phyloP scores from a whole-genome alignment of 129 eudicot species.

The Kitagawia praeruptora region DNA sequence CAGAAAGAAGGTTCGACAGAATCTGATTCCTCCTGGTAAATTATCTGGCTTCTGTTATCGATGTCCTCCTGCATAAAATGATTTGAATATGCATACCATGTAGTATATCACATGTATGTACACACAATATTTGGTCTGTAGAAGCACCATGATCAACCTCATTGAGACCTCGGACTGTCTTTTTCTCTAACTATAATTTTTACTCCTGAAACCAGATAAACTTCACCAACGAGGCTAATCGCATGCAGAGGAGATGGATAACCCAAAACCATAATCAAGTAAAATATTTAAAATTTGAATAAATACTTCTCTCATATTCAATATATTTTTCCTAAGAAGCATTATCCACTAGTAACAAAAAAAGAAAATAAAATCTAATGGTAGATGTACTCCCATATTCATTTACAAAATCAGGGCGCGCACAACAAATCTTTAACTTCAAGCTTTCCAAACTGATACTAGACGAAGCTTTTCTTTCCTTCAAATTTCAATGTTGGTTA shows the following conservation, averaged over 20 bases:
- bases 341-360: neutral
- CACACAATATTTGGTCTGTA: no score
- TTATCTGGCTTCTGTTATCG: neutral
- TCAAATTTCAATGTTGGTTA: constrained; percentile 15
- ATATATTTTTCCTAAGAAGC: neutral
- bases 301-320: neutral
- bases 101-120: neutral
- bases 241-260: neutral
- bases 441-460: neutral
- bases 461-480: constrained; percentile 3
- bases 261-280: neutral
- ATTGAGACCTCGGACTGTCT: neutral
- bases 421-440: neutral
- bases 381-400: no score
- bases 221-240: neutral
- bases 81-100: neutral
- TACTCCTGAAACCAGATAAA: neutral
- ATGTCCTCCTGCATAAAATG: neutral
- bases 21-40: neutral
- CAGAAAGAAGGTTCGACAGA: constrained; percentile 7
- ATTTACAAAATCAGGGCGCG: neutral
- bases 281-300: neutral
- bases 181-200: neutral
- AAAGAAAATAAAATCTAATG: neutral
- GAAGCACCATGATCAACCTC: neutral